Evolutionary conservation across 2,329 filamentous ascomycete genomes (phyloP).

Genomic region (Diaporthe ampelina): DNA sequence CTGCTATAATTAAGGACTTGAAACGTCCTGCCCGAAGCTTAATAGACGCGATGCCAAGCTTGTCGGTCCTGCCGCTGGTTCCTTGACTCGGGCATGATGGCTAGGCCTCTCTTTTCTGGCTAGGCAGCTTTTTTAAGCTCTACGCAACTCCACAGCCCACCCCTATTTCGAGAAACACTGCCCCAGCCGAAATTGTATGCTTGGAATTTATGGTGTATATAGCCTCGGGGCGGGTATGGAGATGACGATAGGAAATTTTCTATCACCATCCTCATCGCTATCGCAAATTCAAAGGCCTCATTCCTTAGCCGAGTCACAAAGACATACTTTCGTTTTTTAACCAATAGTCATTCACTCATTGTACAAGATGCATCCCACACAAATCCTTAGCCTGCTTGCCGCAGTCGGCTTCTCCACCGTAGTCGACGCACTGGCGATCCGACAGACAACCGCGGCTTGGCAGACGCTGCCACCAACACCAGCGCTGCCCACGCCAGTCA

Average conservation of each 20-base stretch:
- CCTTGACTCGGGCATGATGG: conserved; percentile 14
- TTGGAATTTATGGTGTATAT: conserved; percentile 17
- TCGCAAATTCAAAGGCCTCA: not conserved
- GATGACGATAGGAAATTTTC: not conserved
- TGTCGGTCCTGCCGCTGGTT: conserved; percentile 14
- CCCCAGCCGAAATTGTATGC: conserved; percentile 22
- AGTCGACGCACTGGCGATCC: conserved; percentile 43
- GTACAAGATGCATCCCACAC: conserved; percentile 22
- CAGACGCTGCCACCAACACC: conserved; percentile 55
- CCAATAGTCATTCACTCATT: conserved; percentile 16
- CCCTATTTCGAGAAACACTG: conserved; percentile 27
- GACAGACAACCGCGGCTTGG: conserved; percentile 49
- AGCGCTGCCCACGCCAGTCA: conserved; percentile 52
- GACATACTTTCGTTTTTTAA: conserved; percentile 11
- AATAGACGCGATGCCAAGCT: conserved; percentile 27
- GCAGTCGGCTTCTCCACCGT: conserved; percentile 15
- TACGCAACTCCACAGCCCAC: conserved; percentile 28
- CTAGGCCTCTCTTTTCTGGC: conserved; percentile 19
- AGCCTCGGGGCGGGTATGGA: not conserved
- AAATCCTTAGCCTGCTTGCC: conserved; percentile 22
- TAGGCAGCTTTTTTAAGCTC: conserved; percentile 19
- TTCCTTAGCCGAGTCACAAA: not conserved
- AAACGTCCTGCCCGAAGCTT: conserved; percentile 14
- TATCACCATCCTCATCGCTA: not conserved
- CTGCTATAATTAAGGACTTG: not conserved